phyloP scores from a whole-genome alignment of 169 alveolate genomes.

The Cryptosporidium sp. region DNA sequence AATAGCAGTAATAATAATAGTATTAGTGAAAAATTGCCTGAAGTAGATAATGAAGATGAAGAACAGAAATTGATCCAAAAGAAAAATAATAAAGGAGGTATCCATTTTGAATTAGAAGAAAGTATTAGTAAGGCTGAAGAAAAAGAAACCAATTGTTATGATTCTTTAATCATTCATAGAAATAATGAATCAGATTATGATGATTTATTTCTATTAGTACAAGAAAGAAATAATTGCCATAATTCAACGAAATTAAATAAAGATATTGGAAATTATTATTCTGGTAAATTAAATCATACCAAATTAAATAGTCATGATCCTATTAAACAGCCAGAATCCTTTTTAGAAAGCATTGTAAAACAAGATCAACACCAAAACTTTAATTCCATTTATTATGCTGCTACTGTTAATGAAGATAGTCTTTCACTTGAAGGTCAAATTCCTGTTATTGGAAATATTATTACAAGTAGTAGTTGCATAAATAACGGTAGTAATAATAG shows the following conservation, averaged over 20 bases:
- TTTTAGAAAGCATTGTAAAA: neutral
- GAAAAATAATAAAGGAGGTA: neutral
- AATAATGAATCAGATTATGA: neutral
- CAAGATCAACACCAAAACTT: neutral
- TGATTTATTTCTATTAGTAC: no score
- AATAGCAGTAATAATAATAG: constrained; percentile 28
- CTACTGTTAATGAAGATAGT: constrained; percentile 27
- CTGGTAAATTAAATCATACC: neutral
- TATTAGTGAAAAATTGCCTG: constrained; percentile 19
- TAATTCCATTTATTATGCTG: constrained; percentile 41
- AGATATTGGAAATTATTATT: neutral
- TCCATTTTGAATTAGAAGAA: neutral
- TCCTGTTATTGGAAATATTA: constrained; percentile 34
- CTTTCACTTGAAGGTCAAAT: constrained; percentile 41
- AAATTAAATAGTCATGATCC: neutral
- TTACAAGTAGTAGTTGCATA: constrained; percentile 2
- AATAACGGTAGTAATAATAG: neutral
- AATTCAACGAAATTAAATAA: neutral
- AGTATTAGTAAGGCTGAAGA: constrained; percentile 8
- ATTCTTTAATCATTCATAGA: neutral
- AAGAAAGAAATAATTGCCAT: neutral
- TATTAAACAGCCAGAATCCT: neutral
- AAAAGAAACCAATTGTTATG: constrained; percentile 8
- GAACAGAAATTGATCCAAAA: neutral
- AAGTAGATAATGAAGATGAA: constrained; percentile 2